Conservation (phyloP, 352 stramenopile species). For the Globisporangium cederbergense region DNA sequence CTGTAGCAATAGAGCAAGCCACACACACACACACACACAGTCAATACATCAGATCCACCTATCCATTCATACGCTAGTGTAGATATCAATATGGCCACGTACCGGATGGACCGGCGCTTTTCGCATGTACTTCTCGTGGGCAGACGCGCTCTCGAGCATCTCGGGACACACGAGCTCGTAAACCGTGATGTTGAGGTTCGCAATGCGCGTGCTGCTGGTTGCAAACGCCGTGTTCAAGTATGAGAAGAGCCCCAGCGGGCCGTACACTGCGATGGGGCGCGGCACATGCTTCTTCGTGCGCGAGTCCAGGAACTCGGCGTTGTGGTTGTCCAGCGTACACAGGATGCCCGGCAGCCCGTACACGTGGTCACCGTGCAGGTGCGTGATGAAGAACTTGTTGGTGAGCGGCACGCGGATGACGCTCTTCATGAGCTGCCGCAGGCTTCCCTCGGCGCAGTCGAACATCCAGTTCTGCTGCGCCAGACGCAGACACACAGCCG, state of each 20-base stretch:
- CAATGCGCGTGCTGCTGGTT: constrained; percentile 60
- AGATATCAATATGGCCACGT: constrained; percentile 4
- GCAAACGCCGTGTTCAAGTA: constrained; percentile 75
- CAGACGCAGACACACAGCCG: constrained; percentile 53
- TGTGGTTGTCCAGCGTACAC: constrained; percentile 83
- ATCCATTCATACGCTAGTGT: neutral
- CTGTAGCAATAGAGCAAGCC: constrained; percentile 1
- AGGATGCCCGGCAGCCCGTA: constrained; percentile 81
- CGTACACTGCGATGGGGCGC: constrained; percentile 71
- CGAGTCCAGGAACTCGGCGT: constrained; percentile 52
- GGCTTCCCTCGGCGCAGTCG: constrained; percentile 80
- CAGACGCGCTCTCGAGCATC: constrained; percentile 40
- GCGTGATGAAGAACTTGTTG: constrained; percentile 85
- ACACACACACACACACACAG: constrained; percentile 26
- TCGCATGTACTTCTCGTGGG: constrained; percentile 61
- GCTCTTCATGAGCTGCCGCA: constrained; percentile 81
- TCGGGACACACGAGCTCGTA: constrained; percentile 67
- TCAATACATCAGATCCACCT: neutral
- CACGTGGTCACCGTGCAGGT: constrained; percentile 85
- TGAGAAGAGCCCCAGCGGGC: constrained; percentile 66
- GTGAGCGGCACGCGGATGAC: constrained; percentile 65
- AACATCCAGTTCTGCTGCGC: constrained; percentile 85
- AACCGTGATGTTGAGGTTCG: constrained; percentile 68
- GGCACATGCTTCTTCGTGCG: constrained; percentile 42
- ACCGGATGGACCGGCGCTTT: constrained; percentile 59